Conservation (phyloP, 257 asterid species). For the Euphrasia confusa region DNA sequence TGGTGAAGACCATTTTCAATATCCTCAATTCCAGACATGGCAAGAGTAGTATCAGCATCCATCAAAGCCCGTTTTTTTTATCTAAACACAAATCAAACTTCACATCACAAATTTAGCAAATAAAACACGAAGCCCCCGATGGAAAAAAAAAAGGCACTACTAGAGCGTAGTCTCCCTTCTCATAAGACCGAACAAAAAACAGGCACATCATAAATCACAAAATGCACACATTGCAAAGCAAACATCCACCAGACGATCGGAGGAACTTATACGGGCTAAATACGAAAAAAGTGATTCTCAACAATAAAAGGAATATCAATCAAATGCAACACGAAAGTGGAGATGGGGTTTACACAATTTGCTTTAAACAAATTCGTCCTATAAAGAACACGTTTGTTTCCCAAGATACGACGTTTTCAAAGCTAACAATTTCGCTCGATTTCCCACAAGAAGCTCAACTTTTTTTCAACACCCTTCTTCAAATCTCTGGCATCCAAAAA, state of each 20-base stretch:
- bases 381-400: no score
- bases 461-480: slow-evolving; percentile 14
- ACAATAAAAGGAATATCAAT: no score
- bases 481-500: slow-evolving; percentile 17
- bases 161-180: slow-evolving; percentile 10
- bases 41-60: slow-evolving; percentile 35
- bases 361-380: no score
- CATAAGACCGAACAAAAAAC: slow-evolving; percentile 9
- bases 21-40: slow-evolving; percentile 31
- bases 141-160: neutral
- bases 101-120: slow-evolving; percentile 20
- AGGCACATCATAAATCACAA: neutral
- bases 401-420: no score
- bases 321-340: slow-evolving; percentile 19
- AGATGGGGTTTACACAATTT: no score
- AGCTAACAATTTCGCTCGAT: no score
- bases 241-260: neutral
- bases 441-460: slow-evolving; percentile 15
- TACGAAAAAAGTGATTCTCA: neutral
- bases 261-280: slow-evolving; percentile 3
- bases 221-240: neutral
- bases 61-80: slow-evolving; percentile 24
- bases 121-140: slow-evolving; percentile 6
- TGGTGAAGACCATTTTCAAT: slow-evolving; percentile 25
- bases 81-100: slow-evolving; percentile 20